phyloP scores from a whole-genome alignment of 139 green algal genomes.

The Chlorella sp. region DNA sequence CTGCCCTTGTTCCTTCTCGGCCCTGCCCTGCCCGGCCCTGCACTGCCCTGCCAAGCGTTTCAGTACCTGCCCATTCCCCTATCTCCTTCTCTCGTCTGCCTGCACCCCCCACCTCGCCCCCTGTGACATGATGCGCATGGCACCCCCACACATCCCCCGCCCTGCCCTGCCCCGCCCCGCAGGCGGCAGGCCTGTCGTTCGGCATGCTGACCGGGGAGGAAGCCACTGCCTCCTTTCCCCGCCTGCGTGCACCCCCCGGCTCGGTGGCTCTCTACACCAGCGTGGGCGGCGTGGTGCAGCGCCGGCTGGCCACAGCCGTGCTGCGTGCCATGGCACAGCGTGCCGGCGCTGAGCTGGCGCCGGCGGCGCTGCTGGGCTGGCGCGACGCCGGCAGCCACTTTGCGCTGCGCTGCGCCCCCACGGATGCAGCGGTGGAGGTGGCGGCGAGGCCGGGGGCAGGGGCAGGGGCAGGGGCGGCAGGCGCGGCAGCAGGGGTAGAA shows the following conservation, averaged over 20 bases:
- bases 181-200: constrained; percentile 12
- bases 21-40: background rate
- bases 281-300: background rate
- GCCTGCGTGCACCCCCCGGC: constrained; percentile 2
- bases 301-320: constrained; percentile 4
- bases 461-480: background rate
- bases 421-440: background rate
- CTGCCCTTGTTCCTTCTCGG: background rate
- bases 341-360: background rate
- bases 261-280: background rate
- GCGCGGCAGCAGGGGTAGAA: background rate
- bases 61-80: background rate
- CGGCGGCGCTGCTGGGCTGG: constrained; percentile 20
- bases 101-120: background rate
- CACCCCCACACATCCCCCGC: background rate
- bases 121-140: background rate
- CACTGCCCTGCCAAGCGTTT: background rate
- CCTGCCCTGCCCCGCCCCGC: background rate
- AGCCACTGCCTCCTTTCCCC: constrained; percentile 1
- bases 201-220: constrained; percentile 12
- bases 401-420: background rate
- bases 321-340: constrained; percentile 18
- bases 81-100: no score
- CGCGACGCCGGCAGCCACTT: constrained; percentile 27
- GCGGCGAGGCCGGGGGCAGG: background rate